Evolutionary conservation across 345 rosid species (phyloP), one percentile per base, ranked within the genome.

Genomic region (Kandelia obovata): DNA sequence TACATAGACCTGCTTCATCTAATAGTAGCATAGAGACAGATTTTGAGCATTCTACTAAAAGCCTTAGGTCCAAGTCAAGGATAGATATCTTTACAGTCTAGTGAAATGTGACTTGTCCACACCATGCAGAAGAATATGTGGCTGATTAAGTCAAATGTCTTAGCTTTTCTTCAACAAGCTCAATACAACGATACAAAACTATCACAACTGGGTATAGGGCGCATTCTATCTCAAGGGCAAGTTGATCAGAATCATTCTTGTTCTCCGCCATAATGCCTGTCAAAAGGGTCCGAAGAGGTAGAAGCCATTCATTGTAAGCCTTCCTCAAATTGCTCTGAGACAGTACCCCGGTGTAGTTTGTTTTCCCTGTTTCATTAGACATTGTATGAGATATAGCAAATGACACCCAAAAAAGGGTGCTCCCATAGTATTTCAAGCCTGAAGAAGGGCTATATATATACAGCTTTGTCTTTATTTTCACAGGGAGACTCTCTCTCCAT

Each of bases 171-270:
- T 92, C 97, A 4, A 90, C 89, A 51, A 95, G 97, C 73, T 90
- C 97, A 25, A 92, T 88, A 75, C 99, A 95, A 15, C 89, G 87
- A 65, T 87, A 85, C 37, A 95, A 73, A 70, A 92, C 97, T 39
- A 85, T 13, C 76, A 87, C 93, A 21, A 92, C 68, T 10, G 89
- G 93, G 78, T 87, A 86, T 37, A 92, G 78, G 64, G 84, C 68
- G 57, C 88, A 79, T 16, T 71, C 46, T n/a, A 71, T 5, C 30
- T 78, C 86, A 0, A 69, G 28, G 11, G 82, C 69, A 21, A 77
- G 46, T 57, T 77, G 80, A 64, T 81, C 83, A 62, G 64, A 49
- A 23, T 87, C 86, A 17, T 78, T 68, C 75, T 60, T 81, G 67
- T 76, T 84, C 84, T 81, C 83, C 11, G 87, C 79, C 51, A 66